Base-by-base conservation (phyloP, 1,284 basidiomycete genomes). In the Inonotus obliquus region DNA sequence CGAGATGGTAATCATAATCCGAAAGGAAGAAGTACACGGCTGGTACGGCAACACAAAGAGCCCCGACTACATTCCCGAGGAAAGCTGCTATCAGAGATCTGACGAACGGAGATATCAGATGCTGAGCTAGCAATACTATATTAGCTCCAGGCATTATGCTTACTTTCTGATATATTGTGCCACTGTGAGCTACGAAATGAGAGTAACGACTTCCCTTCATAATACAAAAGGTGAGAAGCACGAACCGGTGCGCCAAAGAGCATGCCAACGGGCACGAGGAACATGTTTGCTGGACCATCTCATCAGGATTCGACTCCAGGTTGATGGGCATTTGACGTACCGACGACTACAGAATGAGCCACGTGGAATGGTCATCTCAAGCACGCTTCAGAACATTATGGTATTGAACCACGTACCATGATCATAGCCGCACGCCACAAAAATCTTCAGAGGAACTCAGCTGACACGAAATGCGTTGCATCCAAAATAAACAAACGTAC, bases 61-160 rank as follows among this genome's bases (percentile, higher is more conserved):
- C 89, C 4, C 89, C 89, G 17, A 90, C 73, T 41, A 86, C 79
- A 73, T 91, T 91, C 35, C 89, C 88, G 55, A 90, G 65, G 70
- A 82, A 85, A 0, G 86, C 72, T 0, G 88, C 84, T 65, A 91
- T 83, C 54, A 91, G 71, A 2, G 86, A 88, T 67, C 85, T 23
- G 54, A 27, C 27, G n/a, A 10, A 47, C 13, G 23, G 23, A 27
- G 13, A 54, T 23, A 11, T 10, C 21, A 37, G 7, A 1, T n/a
- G 19, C 7, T 39, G 38, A 17, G 10, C 1, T 13, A 17, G 11
- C 11, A n/a, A 41, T 11, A 19, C 10, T 49, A 2, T 3, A n/a
- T 44, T 21, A n/a, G 41, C 17, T n/a, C 19, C 41, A 44, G n/a
- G 17, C 17, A 14, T 7, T 11, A 4, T 21, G 69, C 78, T 66